Evolutionary conservation across 2,329 filamentous ascomycete genomes (phyloP).

Genomic region (Mollisiaceae sp.): DNA sequence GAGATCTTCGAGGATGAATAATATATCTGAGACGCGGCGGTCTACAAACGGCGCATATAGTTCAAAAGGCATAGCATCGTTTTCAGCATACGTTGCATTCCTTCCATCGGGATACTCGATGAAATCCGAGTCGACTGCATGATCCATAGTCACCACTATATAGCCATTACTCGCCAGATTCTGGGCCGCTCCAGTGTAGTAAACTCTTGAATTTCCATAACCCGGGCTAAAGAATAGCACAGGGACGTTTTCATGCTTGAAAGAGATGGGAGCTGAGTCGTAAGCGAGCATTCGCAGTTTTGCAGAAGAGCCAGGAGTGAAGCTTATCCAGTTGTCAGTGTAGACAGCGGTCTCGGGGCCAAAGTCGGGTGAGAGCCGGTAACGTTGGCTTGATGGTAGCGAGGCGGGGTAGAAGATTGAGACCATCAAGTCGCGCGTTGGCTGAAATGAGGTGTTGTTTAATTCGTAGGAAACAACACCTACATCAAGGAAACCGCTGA

Average conservation of each 20-base stretch:
- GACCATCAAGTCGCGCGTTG: slow-evolving; percentile 27
- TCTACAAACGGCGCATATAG: slow-evolving; percentile 12
- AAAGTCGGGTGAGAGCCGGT: slow-evolving; percentile 21
- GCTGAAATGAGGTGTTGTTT: not conserved
- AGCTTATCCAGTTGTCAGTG: slow-evolving; percentile 1
- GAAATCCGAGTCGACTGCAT: slow-evolving; percentile 41
- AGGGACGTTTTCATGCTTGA: slow-evolving; percentile 26
- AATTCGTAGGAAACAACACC: not conserved
- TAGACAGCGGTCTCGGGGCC: slow-evolving; percentile 17
- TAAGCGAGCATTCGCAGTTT: slow-evolving; percentile 23
- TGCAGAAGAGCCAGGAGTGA: slow-evolving; percentile 11
- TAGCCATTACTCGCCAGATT: slow-evolving; percentile 43
- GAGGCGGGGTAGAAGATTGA: slow-evolving; percentile 30
- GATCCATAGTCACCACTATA: slow-evolving; percentile 42
- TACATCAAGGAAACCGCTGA: not conserved
- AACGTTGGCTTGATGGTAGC: not conserved
- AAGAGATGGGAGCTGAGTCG: slow-evolving; percentile 16
- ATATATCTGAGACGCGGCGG: slow-evolving; percentile 27
- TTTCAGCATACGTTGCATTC: slow-evolving; percentile 10
- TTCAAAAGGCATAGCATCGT: slow-evolving; percentile 10
- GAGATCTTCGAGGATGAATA: slow-evolving; percentile 27
- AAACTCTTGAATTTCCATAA: slow-evolving; percentile 35
- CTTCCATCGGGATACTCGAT: slow-evolving; percentile 42
- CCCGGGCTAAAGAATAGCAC: slow-evolving; percentile 43
- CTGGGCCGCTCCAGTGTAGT: slow-evolving; percentile 39